Base-by-base conservation (phyloP, 257 asterid genomes). In the Ocimum tenuiflorum region DNA sequence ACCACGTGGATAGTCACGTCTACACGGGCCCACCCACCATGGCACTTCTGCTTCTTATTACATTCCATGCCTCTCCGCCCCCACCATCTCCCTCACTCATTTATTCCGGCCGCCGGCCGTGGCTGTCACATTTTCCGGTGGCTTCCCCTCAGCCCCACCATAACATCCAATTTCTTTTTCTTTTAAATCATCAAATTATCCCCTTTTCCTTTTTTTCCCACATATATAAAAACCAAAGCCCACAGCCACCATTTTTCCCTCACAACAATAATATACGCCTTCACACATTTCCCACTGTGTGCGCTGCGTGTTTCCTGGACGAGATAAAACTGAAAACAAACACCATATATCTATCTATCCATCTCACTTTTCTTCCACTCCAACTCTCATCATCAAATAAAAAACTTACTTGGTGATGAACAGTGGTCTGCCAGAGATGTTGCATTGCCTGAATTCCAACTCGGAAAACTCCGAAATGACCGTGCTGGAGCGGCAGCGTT, bases 1-100 rank as follows among this genome's bases (percentile, higher is more conserved):
- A n/a, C 85, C 97, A 82, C 87, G 87, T 85, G 97, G 83, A 74
- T 69, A 60, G 84, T 81, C 88, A 80, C 78, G 78, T 81, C 84
- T 24, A 1, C 1, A 0, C 7, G 86, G 91, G 74, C 73, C 97
- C 91, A 75, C 88, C 6, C 60, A 48, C 84, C 85, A 71, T 74
- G 68, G 81, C 80, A n/a, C n/a, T 79, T 63, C 72, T 55, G 74
- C 81, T 75, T 68, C 71, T 71, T 80, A 79, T 77, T 77, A 72
- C 83, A 67, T 72, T 70, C 77, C 74, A 53, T 67, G 33, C 73
- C 67, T 63, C 69, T 56, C 73, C 57, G 71, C 68, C 83, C 79
- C 71, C 83, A 50, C 73, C 65, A 60, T 59, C 82, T 14, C 41
- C 4, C 5, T 59, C 53, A 60, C 79, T 66, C 38, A 41, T 47